These are phyloP conservation scores for Colletotrichum limetticola DNA, from an alignment of 2,329 filamentous ascomycete species.

Conservation along the genomic window DNA sequence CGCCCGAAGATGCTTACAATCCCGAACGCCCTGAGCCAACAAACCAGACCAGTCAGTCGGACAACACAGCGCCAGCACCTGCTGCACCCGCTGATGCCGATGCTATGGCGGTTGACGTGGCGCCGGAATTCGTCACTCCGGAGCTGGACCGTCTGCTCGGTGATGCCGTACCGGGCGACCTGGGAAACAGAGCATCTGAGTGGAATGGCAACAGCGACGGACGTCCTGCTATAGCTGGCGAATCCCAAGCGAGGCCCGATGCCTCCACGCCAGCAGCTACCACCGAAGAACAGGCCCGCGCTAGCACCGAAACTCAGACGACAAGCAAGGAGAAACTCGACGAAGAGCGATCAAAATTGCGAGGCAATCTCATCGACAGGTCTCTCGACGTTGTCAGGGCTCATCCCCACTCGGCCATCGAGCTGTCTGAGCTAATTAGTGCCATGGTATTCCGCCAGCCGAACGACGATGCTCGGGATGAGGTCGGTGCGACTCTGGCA, in stretches of 20 bases:
- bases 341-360: conserved; percentile 76
- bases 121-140: conserved; percentile 37
- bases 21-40: conserved; percentile 41
- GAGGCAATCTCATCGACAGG: conserved; percentile 84
- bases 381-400: conserved; percentile 90
- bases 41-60: conserved; percentile 38
- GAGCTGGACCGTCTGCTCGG: conserved; percentile 40
- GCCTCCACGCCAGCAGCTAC: conserved; percentile 38
- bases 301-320: conserved; percentile 14
- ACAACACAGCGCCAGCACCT: conserved; percentile 30
- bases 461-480: conserved; percentile 67
- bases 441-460: conserved; percentile 73
- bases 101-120: conserved; percentile 46
- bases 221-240: conserved; percentile 5
- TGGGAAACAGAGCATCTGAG: conserved; percentile 39
- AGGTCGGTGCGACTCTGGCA: conserved; percentile 85
- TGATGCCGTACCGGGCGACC: conserved; percentile 38
- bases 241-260: conserved; percentile 10
- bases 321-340: conserved; percentile 84
- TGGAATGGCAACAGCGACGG: conserved; percentile 38
- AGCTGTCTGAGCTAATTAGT: conserved; percentile 87
- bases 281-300: conserved; percentile 39
- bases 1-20: conserved; percentile 64
- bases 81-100: conserved; percentile 35
- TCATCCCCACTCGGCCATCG: conserved; percentile 89